Base-by-base conservation (phyloP, 805 yeast genomes). In the Candida ascalaphidarum region DNA sequence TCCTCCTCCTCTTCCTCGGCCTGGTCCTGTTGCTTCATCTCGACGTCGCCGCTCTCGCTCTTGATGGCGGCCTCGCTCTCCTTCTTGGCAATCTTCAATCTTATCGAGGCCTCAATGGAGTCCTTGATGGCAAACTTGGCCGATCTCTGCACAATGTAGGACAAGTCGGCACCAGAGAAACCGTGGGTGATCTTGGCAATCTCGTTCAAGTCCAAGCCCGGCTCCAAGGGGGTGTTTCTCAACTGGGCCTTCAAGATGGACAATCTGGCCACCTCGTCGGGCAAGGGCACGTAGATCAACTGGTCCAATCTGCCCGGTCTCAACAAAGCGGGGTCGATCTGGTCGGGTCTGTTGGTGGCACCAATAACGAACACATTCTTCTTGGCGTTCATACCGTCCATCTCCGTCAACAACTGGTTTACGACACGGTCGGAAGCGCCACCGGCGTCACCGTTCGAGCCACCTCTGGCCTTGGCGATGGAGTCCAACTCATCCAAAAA, bases 301-400 rank as follows among this genome's bases (percentile, higher is more conserved):
- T 94, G 98, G 63, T 92, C 99, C 46, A 92, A 77, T 71, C 99
- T 82, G 48, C 99, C 99, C 8, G 99, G 98, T 71, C 98, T 86
- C 61, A 92, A 71, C 51, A 92, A 76, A 20, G 98, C 98, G 14
- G 98, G 97, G 55, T 92, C 99, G 45, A 92, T 92, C 68, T 92
- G 97, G 60, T 94, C 99, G 22, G 99, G 99, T 70, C 99, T 79
- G 65, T 92, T 92, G 32, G 99, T 92, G 23, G 99, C 99, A 65
- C 98, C 99, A 64, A 92, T 85, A 32, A 92, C 96, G 52, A 92
- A 92, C 21, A 92, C 98, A 52, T 92, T 92, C 78, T 92, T 92
- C 71, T 92, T 92, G 39, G 96, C 95, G 55, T 92, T 92, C 98
- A 92, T 92, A 76, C 99, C 99, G 62, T 92, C 99, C 98, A 92